A percentile compares a stretch with the other conserved stretches of the same genome.
These are phyloP conservation scores for Kokia cookei DNA, from an alignment of 441 rosid species.

Conservation along the genomic window DNA sequence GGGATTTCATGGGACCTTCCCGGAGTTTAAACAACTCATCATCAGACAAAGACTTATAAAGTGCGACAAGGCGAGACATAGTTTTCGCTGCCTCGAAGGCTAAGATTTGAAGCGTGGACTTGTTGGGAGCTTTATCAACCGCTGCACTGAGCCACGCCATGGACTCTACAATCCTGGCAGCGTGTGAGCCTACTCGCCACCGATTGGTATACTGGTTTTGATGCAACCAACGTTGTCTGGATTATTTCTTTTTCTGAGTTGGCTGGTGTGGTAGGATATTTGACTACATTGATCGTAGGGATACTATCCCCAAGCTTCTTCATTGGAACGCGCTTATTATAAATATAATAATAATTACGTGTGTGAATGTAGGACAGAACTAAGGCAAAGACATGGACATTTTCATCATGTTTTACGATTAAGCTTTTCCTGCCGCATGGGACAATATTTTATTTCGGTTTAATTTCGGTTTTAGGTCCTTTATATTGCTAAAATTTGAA, in stretches of 20 bases:
- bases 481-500: too few species aligned
- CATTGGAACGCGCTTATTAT: conserved; percentile 10
- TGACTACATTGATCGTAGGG: background rate
- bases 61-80: conserved; percentile 35
- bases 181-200: background rate
- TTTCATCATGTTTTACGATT: too few species aligned
- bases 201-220: background rate
- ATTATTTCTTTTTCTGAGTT: background rate
- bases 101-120: conserved; percentile 28
- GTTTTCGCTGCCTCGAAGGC: conserved; percentile 40
- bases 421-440: too few species aligned
- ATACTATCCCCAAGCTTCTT: conserved; percentile 11
- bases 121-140: background rate
- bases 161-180: background rate
- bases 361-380: too few species aligned
- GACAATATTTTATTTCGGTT: too few species aligned
- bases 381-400: too few species aligned
- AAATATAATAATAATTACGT: background rate
- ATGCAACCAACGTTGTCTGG: background rate
- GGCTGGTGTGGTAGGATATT: background rate
- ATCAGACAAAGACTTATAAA: conserved; percentile 28
- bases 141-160: conserved; percentile 6
- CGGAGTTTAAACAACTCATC: conserved; percentile 24
- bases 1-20: conserved; percentile 20
- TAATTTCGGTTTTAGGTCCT: too few species aligned